A percentile compares a stretch with the other conserved stretches of the same genome.
Evolutionary conservation across 805 yeast species (phyloP).

Genomic region (Danielozyma ontarioensis): DNA sequence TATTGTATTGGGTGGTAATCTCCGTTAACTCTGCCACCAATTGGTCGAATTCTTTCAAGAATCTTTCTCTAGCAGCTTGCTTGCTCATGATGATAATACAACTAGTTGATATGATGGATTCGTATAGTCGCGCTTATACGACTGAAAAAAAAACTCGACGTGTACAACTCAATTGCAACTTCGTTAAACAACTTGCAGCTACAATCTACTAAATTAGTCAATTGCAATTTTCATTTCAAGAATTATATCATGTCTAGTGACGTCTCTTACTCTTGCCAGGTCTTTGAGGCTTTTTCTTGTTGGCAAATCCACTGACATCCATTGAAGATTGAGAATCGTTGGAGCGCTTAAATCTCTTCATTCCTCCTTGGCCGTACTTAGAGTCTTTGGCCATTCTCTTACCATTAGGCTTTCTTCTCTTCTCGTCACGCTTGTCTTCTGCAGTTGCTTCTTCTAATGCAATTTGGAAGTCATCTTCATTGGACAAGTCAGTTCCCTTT

Average conservation of each 20-base stretch:
- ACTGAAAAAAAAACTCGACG: background rate
- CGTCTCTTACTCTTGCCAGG: slow-evolving; percentile 55
- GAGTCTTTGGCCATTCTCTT: slow-evolving; percentile 68
- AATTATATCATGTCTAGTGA: too few relatives aligned
- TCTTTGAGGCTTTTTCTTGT: slow-evolving; percentile 46
- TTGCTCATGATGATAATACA: slow-evolving; percentile 25
- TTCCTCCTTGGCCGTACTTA: slow-evolving; percentile 75
- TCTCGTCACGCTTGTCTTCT: slow-evolving; percentile 41
- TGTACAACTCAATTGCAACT: too few relatives aligned
- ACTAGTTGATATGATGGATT: background rate
- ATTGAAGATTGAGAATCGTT: slow-evolving; percentile 70
- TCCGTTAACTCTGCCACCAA: slow-evolving; percentile 71
- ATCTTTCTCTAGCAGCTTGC: slow-evolving; percentile 45
- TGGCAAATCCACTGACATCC: slow-evolving; percentile 57
- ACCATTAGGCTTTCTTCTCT: slow-evolving; percentile 53
- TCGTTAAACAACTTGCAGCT: background rate
- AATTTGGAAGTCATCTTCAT: slow-evolving; percentile 74
- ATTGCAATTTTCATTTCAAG: too few relatives aligned
- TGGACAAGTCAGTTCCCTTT: slow-evolving; percentile 63
- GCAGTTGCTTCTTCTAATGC: slow-evolving; percentile 90
- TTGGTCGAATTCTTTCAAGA: slow-evolving; percentile 65
- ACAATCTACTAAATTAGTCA: background rate
- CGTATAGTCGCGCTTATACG: background rate
- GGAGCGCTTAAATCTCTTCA: slow-evolving; percentile 65
- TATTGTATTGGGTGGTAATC: slow-evolving; percentile 60